A percentile compares a stretch with the other conserved stretches of the same genome.
These are phyloP conservation scores for Neonectria ditissima DNA, from an alignment of 2,329 filamentous ascomycete genomes.

Conservation along the genomic window DNA sequence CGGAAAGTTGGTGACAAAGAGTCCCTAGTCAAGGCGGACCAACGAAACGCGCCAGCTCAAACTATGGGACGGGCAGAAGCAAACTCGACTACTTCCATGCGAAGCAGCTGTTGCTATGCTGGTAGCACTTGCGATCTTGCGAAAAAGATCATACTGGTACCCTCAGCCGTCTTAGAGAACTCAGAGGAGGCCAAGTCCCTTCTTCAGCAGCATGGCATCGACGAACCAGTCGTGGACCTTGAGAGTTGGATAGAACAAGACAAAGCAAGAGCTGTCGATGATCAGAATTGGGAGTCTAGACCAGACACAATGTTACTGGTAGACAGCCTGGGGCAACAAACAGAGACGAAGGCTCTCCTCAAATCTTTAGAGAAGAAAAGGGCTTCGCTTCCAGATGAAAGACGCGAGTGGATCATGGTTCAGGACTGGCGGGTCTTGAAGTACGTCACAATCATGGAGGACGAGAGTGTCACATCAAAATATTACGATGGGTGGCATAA, in stretches of 20 bases:
- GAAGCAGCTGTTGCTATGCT: slow-evolving; percentile 48
- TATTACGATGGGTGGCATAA: slow-evolving; percentile 52
- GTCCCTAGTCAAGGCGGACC: too few relatives aligned
- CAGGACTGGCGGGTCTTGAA: slow-evolving; percentile 62
- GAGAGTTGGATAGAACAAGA: slow-evolving; percentile 49
- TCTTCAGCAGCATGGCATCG: slow-evolving; percentile 57
- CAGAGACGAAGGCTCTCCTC: slow-evolving; percentile 51
- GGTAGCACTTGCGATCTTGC: slow-evolving; percentile 53
- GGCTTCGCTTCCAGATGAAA: slow-evolving; percentile 42
- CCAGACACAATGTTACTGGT: slow-evolving; percentile 55
- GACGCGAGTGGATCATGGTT: slow-evolving; percentile 54
- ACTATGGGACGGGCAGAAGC: not conserved
- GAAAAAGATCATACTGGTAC: slow-evolving; percentile 54
- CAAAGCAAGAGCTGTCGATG: not conserved
- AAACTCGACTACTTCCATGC: not conserved
- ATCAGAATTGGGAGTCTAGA: slow-evolving; percentile 4
- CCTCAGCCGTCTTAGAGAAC: slow-evolving; percentile 54
- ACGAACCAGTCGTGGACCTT: slow-evolving; percentile 49
- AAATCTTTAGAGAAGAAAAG: slow-evolving; percentile 47
- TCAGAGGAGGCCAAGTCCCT: slow-evolving; percentile 54
- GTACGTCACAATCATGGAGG: slow-evolving; percentile 55
- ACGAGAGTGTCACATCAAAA: slow-evolving; percentile 44
- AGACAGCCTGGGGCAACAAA: slow-evolving; percentile 50
- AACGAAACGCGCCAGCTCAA: not conserved
- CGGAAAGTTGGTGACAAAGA: not conserved